Evolutionary conservation across 495 filamentous ascomycete genomes (phyloP).

Genomic region (Penicillium cosmopolitanum): DNA sequence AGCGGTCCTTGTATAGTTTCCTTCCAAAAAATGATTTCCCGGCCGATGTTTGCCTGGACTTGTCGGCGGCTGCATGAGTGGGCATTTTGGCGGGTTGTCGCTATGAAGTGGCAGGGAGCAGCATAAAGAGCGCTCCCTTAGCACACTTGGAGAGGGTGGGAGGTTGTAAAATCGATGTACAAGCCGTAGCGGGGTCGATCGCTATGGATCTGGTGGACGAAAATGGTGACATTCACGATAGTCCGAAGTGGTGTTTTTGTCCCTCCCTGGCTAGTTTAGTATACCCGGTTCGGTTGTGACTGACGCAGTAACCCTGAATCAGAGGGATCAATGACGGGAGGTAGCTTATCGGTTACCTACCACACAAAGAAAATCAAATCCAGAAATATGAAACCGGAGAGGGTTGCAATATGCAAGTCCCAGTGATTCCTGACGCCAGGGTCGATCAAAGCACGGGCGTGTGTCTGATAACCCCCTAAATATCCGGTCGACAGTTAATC

Average conservation of each 20-base stretch:
- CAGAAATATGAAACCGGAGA: conserved; percentile 19
- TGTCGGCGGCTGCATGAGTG: conserved; percentile 68
- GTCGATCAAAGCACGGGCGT: conserved; percentile 37
- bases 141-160: conserved; percentile 12
- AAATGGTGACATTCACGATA: conserved; percentile 29
- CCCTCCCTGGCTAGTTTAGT: conserved; percentile 33
- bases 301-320: conserved; percentile 11
- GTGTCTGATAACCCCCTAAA: conserved; percentile 16
- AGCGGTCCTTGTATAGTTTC: conserved; percentile 74
- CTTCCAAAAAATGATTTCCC: conserved; percentile 87
- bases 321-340: conserved; percentile 3
- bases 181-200: conserved; percentile 19
- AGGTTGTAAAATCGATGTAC: conserved; percentile 8
- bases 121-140: conserved; percentile 43
- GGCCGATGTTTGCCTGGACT: conserved; percentile 79
- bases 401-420: conserved; percentile 30
- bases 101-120: conserved; percentile 41
- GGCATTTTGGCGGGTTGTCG: conserved; percentile 53
- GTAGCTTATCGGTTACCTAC: conserved; percentile 14
- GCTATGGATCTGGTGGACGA: conserved; percentile 20
- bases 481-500: no score
- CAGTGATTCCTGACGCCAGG: conserved; percentile 31
- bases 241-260: conserved; percentile 22
- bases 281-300: conserved; percentile 27
- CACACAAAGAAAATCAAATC: conserved; percentile 19